Evolutionary conservation across 768 basidiomycete species (phyloP).

Genomic region (Pleurotus sapidus): DNA sequence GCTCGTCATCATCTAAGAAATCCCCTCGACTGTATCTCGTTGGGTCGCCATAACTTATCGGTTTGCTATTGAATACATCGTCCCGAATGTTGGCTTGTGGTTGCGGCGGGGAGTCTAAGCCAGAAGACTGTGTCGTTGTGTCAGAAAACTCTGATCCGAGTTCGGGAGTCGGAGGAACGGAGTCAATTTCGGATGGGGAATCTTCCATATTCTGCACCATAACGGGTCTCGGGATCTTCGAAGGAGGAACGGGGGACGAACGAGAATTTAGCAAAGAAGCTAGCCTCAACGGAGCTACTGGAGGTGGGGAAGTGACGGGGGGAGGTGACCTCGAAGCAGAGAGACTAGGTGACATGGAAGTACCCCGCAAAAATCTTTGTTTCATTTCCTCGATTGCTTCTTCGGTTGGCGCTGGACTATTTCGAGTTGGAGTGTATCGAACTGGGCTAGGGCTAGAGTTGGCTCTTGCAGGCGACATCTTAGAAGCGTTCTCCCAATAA

Average conservation of each 20-base stretch:
- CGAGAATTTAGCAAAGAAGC: background rate
- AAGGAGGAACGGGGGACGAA: background rate
- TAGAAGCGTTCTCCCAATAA: slow-evolving; percentile 6
- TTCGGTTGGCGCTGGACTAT: slow-evolving; percentile 33
- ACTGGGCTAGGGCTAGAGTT: slow-evolving; percentile 21
- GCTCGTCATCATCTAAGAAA: slow-evolving; percentile 21
- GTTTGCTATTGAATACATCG: slow-evolving; percentile 20
- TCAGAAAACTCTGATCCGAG: slow-evolving; percentile 62
- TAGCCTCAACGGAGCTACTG: background rate
- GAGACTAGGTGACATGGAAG: slow-evolving; percentile 23
- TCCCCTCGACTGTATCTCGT: slow-evolving; percentile 19
- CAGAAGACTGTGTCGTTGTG: slow-evolving; percentile 48
- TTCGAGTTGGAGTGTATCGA: slow-evolving; percentile 19
- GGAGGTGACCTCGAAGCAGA: slow-evolving; percentile 12
- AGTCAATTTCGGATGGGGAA: background rate
- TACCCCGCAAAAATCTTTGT: slow-evolving; percentile 41
- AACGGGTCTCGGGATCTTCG: background rate
- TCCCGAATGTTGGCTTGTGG: slow-evolving; percentile 17
- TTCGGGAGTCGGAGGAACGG: slow-evolving; percentile 53
- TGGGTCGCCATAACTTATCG: background rate
- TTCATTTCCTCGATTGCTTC: slow-evolving; percentile 67
- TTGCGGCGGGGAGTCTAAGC: slow-evolving; percentile 48
- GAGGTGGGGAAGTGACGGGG: slow-evolving; percentile 1
- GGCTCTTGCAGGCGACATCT: slow-evolving; percentile 13
- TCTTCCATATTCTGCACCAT: background rate